phyloP scores from a whole-genome alignment of 495 filamentous ascomycete genomes.

The Talaromyces ruber region DNA sequence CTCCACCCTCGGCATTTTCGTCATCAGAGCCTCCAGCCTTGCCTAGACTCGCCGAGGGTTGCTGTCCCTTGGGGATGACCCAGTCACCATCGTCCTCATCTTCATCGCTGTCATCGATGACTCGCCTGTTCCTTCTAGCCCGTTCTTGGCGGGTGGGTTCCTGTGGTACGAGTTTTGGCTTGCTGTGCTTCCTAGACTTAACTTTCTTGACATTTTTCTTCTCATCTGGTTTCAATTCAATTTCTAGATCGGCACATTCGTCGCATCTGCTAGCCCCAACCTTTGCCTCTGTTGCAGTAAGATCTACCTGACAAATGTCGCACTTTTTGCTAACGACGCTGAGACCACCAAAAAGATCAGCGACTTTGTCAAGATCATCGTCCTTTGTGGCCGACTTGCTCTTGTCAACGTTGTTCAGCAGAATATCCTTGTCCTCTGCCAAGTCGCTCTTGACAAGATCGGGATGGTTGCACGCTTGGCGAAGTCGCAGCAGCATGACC shows the following conservation, averaged over 20 bases:
- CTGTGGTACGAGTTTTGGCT: conserved; percentile 11
- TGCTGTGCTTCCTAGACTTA: conserved; percentile 24
- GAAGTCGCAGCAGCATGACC: conserved; percentile 73
- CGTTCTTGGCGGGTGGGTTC: conserved; percentile 22
- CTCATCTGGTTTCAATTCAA: conserved; percentile 25
- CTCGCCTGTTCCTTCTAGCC: conserved; percentile 39
- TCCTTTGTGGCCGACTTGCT: conserved; percentile 37
- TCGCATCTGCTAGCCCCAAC: conserved; percentile 57
- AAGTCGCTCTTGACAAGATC: conserved; percentile 76
- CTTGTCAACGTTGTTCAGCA: conserved; percentile 48
- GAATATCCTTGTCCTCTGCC: conserved; percentile 74
- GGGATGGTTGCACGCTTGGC: conserved; percentile 90
- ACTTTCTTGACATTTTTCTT: conserved; percentile 35
- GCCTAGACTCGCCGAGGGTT: conserved; percentile 48
- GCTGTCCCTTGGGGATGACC: conserved; percentile 61
- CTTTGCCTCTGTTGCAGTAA: conserved; percentile 49
- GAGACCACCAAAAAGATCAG: conserved; percentile 75
- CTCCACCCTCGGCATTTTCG: conserved; percentile 77
- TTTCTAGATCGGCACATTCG: conserved; percentile 59
- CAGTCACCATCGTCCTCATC: conserved; percentile 66
- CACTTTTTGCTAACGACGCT: conserved; percentile 76
- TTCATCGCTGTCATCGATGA: conserved; percentile 58
- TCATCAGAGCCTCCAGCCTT: conserved; percentile 76
- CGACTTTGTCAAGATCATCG: conserved; percentile 70
- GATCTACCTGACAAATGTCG: conserved; percentile 72